These are phyloP conservation scores for Phytophthora foliorum DNA, from an alignment of 352 stramenopile species.

Conservation along the genomic window DNA sequence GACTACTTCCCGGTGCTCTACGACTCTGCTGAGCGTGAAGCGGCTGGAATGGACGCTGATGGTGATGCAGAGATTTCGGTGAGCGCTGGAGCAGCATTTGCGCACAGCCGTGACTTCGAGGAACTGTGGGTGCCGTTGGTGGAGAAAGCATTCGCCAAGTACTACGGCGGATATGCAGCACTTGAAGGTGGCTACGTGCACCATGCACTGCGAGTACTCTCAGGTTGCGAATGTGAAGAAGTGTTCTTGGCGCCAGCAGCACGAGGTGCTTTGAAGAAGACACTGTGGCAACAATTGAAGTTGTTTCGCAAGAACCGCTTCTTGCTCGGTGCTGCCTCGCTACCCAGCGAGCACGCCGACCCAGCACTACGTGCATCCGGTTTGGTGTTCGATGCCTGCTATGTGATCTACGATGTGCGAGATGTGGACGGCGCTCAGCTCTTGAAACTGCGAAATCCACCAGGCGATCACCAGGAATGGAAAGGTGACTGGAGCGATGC, in stretches of 20 bases:
- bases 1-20: slow-evolving; percentile 91
- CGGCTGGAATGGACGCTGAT: slow-evolving; percentile 17
- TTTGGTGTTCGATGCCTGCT: slow-evolving; percentile 92
- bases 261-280: slow-evolving; percentile 88
- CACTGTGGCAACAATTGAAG: slow-evolving; percentile 92
- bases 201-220: slow-evolving; percentile 90
- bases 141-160: slow-evolving; percentile 95
- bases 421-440: slow-evolving; percentile 89
- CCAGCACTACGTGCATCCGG: slow-evolving; percentile 91
- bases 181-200: slow-evolving; percentile 93
- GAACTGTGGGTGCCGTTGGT: slow-evolving; percentile 94
- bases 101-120: slow-evolving; percentile 89
- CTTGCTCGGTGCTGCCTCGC: slow-evolving; percentile 91
- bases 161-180: slow-evolving; percentile 89
- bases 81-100: slow-evolving; percentile 87
- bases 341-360: slow-evolving; percentile 87
- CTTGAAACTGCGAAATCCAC: slow-evolving; percentile 92
- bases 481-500: slow-evolving; percentile 94
- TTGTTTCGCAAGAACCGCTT: slow-evolving; percentile 90
- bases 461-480: slow-evolving; percentile 93
- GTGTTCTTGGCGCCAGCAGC: slow-evolving; percentile 88
- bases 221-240: slow-evolving; percentile 89
- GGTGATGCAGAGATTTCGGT: slow-evolving; percentile 26
- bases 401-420: slow-evolving; percentile 93
- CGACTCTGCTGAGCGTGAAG: slow-evolving; percentile 40